These are phyloP conservation scores for Phytophthora ramorum DNA, from an alignment of 352 stramenopile species.

Conservation along the genomic window DNA sequence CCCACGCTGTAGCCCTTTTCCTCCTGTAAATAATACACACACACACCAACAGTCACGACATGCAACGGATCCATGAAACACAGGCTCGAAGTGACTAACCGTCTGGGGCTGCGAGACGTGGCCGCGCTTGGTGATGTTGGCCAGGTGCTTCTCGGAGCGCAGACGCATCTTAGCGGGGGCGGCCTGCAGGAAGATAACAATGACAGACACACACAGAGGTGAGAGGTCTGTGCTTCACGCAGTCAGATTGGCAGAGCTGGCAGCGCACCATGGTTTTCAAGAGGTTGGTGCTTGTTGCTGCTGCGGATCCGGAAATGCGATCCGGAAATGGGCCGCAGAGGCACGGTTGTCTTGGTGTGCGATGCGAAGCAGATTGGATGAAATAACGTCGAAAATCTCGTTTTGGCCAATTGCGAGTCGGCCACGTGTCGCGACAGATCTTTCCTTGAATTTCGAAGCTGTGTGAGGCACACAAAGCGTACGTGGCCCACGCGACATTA, in stretches of 20 bases:
- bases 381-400: not conserved
- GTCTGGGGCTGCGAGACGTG: conserved; percentile 80
- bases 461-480: conserved; percentile 1
- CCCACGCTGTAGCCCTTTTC: conserved; percentile 78
- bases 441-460: conserved; percentile 4
- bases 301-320: not conserved
- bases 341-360: not conserved
- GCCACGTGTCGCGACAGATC: conserved; percentile 23
- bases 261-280: conserved; percentile 16
- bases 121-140: conserved; percentile 90
- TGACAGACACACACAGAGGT: not conserved
- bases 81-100: conserved; percentile 33
- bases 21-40: conserved; percentile 41
- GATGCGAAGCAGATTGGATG: not conserved
- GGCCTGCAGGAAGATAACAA: conserved; percentile 17
- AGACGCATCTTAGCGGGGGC: conserved; percentile 86
- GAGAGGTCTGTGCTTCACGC: not conserved
- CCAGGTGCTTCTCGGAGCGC: conserved; percentile 87
- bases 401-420: conserved; percentile 19
- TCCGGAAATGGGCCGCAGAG: conserved; percentile 15
- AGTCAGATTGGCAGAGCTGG: not conserved
- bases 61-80: too few species aligned
- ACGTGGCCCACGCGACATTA: conserved; percentile 12
- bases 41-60: not conserved
- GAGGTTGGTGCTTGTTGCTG: not conserved